Evolutionary conservation across 2,329 filamentous ascomycete genomes (phyloP), one percentile per base, ranked within the genome.

Genomic region (Fusarium gaditjirri): DNA sequence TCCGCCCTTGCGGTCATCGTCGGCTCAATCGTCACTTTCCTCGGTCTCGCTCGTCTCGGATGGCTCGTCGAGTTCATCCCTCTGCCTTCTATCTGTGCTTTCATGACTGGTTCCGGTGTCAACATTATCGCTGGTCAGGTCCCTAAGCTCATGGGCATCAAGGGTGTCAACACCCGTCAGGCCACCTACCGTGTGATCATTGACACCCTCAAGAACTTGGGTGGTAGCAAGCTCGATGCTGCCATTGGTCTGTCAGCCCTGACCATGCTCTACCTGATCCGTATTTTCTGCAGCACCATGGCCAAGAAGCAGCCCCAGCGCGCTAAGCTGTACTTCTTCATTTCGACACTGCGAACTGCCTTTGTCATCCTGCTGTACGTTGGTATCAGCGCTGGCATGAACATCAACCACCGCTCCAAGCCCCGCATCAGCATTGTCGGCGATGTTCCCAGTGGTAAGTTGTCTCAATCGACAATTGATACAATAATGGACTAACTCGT

Each of bases 281-380:
- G 93, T 10, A 86, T 80, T 57, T 81, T 83, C 56, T 94, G 92
- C 83, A 88, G 86, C 54, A 86, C 81, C 68, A 84, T 90, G 75
- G 91, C 91, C n/a, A 90, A 87, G 81, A 90, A 87, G 78, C 86
- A 92, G 72, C 92, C 93, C 6, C 82, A 86, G 5, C 86, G 86
- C 56, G 87, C 89, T 64, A 94, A 93, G 86, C 76, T 89, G 2
- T 94, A 89, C 86, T 95, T 95, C 83, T 95, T 95, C 84, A 80
- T 91, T 56, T 92, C 90, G 23, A 95, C 94, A 1, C 86, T 96
- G 42, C 90, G 93, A 41, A 94, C 93, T 8, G 92, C 90, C 3
- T 94, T 96, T 77, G 91, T 95, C 73, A 94, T 96, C 68, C 82
- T 95, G 47, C 86, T 96, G 5, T 95, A 95, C 82, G 93, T 92